Evolutionary conservation across 2,329 filamentous ascomycete genomes (phyloP), one percentile per base, ranked within the genome.

Genomic region (Colletotrichum endophyticum): DNA sequence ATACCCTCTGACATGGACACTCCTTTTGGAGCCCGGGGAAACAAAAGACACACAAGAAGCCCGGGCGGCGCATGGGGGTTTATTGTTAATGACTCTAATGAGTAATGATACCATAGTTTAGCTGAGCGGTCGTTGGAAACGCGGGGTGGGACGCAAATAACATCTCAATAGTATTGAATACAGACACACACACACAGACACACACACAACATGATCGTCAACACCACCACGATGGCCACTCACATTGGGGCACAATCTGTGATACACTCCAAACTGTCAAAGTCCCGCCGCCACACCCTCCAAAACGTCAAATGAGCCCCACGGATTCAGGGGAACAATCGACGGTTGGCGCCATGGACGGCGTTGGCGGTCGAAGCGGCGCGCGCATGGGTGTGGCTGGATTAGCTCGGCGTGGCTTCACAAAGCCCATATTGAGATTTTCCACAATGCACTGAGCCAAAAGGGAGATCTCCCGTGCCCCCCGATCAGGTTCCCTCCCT

Each of bases 61-160:
- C 32, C 44, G 63, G 57, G 73, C 72, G 66, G 72, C 66, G 57
- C 44, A 49, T 70, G 11, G 66, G 62, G 66, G 49, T 7, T 70
- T 64, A 72, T 71, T 77, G 68, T 75, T 77, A 59, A 77, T 66
- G 75, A 77, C 66, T 75, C 66, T 77, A 77, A 77, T 75, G 75
- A 77, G 72, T 71, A 75, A 77, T 75, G 75, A 77, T 77, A 77
- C 75, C 74, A 76, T 59, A 73, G 70, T 63, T 76, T 19, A 11
- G 39, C 34, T 56, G 19, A 56, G 39, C 16, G 61, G 70, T 61
- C 13, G 59, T 27, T 71, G 28, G 66, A 27, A 9, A 19, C 36
- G 57, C 25, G 57, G 57, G 27, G 22, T 36, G 34, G 12, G 22
- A 6, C 4, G 3, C 22, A 32, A 34, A 75, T 4, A 6, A n/a